Percentiles rank a stretch among this genome's conserved stretches.
phyloP scores from a whole-genome alignment of 2,329 filamentous ascomycete genomes.

The Byssoonygena ceratinophila region DNA sequence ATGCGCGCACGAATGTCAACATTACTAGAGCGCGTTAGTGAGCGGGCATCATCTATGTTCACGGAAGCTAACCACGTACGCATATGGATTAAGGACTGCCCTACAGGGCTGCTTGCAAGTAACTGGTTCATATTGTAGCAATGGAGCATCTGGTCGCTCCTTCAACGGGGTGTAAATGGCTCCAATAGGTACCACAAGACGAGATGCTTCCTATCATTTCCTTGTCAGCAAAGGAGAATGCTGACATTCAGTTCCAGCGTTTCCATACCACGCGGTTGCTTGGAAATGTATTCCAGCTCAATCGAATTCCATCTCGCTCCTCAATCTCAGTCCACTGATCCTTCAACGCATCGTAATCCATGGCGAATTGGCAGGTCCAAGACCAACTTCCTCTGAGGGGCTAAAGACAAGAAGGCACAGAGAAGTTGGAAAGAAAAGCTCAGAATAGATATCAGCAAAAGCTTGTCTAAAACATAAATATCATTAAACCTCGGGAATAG shows the following conservation, averaged over 20 bases:
- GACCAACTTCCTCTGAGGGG: not conserved
- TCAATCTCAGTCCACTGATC: conserved; percentile 95
- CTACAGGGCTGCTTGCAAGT: conserved; percentile 94
- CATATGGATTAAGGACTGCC: conserved; percentile 93
- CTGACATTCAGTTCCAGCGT: conserved; percentile 16
- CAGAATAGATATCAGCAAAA: conserved; percentile 6
- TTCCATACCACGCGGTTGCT: conserved; percentile 81
- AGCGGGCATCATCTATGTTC: not conserved
- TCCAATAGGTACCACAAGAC: conserved; percentile 90
- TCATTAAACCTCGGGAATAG: not conserved
- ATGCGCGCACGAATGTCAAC: conserved; percentile 56
- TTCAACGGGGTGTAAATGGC: conserved; percentile 92
- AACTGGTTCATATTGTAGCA: conserved; percentile 91
- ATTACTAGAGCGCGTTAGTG: conserved; percentile 35
- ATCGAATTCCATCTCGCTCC: conserved; percentile 85
- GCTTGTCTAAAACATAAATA: conserved; percentile 9
- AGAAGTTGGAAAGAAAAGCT: conserved; percentile 22
- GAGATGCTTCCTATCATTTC: conserved; percentile 67
- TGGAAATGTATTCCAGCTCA: conserved; percentile 98
- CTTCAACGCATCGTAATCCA: conserved; percentile 90
- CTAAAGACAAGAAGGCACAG: not conserved
- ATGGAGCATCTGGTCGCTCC: conserved; percentile 69
- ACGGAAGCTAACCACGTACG: conserved; percentile 46
- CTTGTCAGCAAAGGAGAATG: not conserved
- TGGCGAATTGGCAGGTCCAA: conserved; percentile 32